Percentiles rank a stretch among this genome's conserved stretches.
phyloP scores from a whole-genome alignment of 106 monocot genomes.

The Phalaenopsis aphrodite region DNA sequence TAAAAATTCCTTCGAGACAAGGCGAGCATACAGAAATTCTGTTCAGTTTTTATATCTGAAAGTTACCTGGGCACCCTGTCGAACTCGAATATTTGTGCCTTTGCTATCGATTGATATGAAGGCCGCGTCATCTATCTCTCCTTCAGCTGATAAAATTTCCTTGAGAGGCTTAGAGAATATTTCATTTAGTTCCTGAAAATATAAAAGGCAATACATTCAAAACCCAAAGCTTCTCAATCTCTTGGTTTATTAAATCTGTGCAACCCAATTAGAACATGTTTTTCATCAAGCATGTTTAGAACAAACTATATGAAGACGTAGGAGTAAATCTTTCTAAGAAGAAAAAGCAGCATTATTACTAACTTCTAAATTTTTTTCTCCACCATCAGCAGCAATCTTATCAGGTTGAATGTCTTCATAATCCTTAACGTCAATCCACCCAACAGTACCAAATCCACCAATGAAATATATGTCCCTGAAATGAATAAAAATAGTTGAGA shows the following conservation, averaged over 20 bases:
- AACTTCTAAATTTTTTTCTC: constrained; percentile 79
- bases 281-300: not conserved
- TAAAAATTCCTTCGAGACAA: too few relatives aligned
- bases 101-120: constrained; percentile 72
- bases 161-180: constrained; percentile 61
- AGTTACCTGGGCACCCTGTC: constrained; percentile 64
- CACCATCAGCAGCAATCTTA: constrained; percentile 78
- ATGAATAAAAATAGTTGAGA: not conserved
- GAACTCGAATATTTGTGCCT: constrained; percentile 58
- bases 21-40: too few relatives aligned
- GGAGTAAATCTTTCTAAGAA: not conserved
- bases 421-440: constrained; percentile 84
- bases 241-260: not conserved
- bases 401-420: constrained; percentile 74
- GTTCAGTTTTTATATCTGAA: not conserved
- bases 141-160: constrained; percentile 47
- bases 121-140: constrained; percentile 65
- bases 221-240: not conserved
- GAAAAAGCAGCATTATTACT: not conserved
- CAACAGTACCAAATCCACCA: constrained; percentile 91
- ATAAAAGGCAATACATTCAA: not conserved
- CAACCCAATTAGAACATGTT: not conserved
- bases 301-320: not conserved
- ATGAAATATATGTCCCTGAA: constrained; percentile 89
- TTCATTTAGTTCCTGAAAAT: constrained; percentile 56